Base-by-base conservation (phyloP, 1,139 yeast genomes). In the Diutina scorzettiae region DNA sequence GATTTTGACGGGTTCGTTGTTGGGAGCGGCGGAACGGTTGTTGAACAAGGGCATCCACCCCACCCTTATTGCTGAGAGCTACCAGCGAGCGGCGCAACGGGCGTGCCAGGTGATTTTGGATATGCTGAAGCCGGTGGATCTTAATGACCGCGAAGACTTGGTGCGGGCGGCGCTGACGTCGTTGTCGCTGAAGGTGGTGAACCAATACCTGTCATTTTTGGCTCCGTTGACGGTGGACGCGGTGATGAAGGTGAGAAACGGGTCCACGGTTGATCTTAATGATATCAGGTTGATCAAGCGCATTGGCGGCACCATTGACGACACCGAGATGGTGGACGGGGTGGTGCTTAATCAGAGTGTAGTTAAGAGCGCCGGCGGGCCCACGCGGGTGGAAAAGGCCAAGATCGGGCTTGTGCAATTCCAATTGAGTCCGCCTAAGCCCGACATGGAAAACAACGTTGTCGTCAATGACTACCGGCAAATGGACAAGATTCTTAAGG, bases 401-500 rank as follows among this genome's bases (percentile, higher is more conserved):
- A 73, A 70, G 50, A 86, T 91, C 52, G 99, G 93, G 11, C 73
- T 91, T 53, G 75, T 91, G 49, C 99, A 93, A 63, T 91, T 91
- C 67, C 98, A 91, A 64, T 71, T 91, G 48, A 87, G 97, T 27
- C 98, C 99, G 37, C 99, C 99, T 53, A 91, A 91, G 60, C 99
- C 99, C 33, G 99, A 91, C 58, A 85, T 93, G 82, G 98, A 91
- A 64, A 91, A 91, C 59, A 91, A 89, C 58, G 93, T 91, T 45
- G 95, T 93, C 43, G 97, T 91, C 43, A 91, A 85, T 58, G 99
- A 91, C 62, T 91, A 91, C 66, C 78, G 98, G 64, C 98, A 93
- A 63, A 91, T 91, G 99, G 99, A 91, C 64, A 91, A 89, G 68
- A 91, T 91, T 53, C 71, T 91, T 57, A 93, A 93, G 59, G 99